These are phyloP conservation scores for Trichoderma guizhouense DNA, from an alignment of 2,329 filamentous ascomycete species.

Conservation along the genomic window DNA sequence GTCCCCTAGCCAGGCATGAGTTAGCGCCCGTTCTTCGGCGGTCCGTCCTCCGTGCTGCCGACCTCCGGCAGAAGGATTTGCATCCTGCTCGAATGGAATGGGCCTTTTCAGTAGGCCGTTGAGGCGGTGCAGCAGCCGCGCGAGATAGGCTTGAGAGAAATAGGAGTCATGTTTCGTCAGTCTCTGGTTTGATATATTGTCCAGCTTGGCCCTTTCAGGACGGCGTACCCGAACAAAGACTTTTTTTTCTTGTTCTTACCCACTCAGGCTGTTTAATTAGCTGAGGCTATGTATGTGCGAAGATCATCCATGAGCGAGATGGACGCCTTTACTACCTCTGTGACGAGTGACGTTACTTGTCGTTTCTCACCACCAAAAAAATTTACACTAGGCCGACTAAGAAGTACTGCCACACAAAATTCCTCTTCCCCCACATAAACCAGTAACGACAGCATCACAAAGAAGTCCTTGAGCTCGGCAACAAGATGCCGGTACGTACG, in stretches of 20 bases:
- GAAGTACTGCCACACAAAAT: conserved; percentile 7
- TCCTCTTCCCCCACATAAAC: conserved; percentile 5
- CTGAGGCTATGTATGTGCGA: background rate
- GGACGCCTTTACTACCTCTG: background rate
- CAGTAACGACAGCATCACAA: background rate
- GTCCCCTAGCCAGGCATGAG: background rate
- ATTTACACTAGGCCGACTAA: background rate
- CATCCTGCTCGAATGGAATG: conserved; percentile 1
- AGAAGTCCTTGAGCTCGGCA: conserved; percentile 3
- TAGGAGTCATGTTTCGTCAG: background rate
- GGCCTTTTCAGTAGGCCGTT: background rate
- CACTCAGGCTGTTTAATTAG: background rate
- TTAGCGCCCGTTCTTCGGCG: background rate
- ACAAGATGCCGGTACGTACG: conserved; percentile 21
- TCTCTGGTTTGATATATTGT: background rate
- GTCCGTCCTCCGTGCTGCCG: background rate
- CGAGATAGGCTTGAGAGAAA: background rate
- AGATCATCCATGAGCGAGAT: background rate
- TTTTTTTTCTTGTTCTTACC: background rate
- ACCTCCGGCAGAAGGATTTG: background rate
- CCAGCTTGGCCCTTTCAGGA: background rate
- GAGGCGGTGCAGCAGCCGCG: conserved; percentile 9
- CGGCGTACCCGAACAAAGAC: background rate
- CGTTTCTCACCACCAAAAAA: background rate
- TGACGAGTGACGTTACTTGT: background rate